Evolutionary conservation across 2,329 filamentous ascomycete species (phyloP), one percentile per base, ranked within the genome.

Genomic region (Ophiostoma piceae): DNA sequence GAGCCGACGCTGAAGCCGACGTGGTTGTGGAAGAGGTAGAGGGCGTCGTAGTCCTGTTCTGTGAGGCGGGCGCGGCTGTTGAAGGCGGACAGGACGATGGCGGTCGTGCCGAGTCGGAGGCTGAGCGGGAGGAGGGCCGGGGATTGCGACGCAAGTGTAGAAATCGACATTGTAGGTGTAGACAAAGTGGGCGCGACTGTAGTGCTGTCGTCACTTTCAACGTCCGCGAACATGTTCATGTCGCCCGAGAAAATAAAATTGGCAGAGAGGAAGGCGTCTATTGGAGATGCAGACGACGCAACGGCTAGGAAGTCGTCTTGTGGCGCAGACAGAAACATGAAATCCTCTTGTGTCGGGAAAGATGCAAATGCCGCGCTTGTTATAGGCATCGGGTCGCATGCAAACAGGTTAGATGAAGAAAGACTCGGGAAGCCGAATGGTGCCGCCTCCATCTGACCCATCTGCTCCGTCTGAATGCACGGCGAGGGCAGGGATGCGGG

Each of bases 1-100:
- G 69, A 67, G 69, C 66, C 69, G 11, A 67, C 66, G 29, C 66
- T 67, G 19, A 67, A 62, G 66, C 69, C 69, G 14, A 67, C 66
- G 3, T 67, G 66, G 26, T 67, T 47, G 26, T 70, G 65, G 69
- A 70, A 70, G 19, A 67, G 39, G 8, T 51, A 29, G 2, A 70
- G 69, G 1, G 69, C 69, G 3, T 67, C 51, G 26, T 64, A 67
- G 37, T 70, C 65, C 26, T 39, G 54, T 7, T 67, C 54, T 0
- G 65, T 70, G 16, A 67, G 37, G 37, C 57, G 37, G n/a, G 66
- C 29, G 3, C 69, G 51, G 51, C 51, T 54, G n/a, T n/a, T n/a
- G 11, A 54, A 54, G 22, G n/a, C 22, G n/a, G 51, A 54, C n/a
- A 54, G n/a, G 12, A 54, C 51, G 22, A 54, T 54, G n/a, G 51